Evolutionary conservation across 768 basidiomycete genomes (phyloP), one percentile per base, ranked within the genome.

Genomic region (Hericium erinaceus): DNA sequence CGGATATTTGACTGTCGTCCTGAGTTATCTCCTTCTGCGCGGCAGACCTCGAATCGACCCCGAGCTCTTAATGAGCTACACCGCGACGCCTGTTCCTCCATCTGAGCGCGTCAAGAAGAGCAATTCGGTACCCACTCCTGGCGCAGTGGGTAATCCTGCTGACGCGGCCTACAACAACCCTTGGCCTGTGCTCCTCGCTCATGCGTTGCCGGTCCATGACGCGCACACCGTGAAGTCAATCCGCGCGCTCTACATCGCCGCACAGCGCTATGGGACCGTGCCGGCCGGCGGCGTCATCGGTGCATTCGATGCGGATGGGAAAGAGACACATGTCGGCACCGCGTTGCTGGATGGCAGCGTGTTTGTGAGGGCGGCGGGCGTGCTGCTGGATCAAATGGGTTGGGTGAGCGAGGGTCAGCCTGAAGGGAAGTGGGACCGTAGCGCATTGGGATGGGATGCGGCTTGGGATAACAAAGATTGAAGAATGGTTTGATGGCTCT

Each of bases 391-490:
- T 50, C 75, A 70, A 12, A 66, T 83, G 61, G 80, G 83, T 0
- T 84, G 82, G 83, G 76, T 78, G 1, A 65, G 71, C 8, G 69
- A 77, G 68, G 82, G 82, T 3, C 76, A 84, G 65, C 58, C 68
- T 44, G 74, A 69, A 41, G 75, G 78, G 16, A 44, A 64, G 2
- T 84, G 84, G 84, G 82, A 84, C 67, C 58, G 75, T 28, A 80
- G 78, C 65, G 81, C 74, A 3, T 68, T 83, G 41, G 82, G 81
- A 0, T 84, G 82, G 80, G 80, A 83, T 57, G 80, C 75, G 9
- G 79, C 81, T 11, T 84, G 82, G 83, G 73, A 73, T 48, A 56
- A 64, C 28, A 65, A 64, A 20, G 70, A 76, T 8, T 51, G 33
- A 8, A 33, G 33, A 8, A 33, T 33, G 33, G 26, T 33, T 33